phyloP scores from a whole-genome alignment of 148 eudicot genomes.

The Polygonum aviculare region DNA sequence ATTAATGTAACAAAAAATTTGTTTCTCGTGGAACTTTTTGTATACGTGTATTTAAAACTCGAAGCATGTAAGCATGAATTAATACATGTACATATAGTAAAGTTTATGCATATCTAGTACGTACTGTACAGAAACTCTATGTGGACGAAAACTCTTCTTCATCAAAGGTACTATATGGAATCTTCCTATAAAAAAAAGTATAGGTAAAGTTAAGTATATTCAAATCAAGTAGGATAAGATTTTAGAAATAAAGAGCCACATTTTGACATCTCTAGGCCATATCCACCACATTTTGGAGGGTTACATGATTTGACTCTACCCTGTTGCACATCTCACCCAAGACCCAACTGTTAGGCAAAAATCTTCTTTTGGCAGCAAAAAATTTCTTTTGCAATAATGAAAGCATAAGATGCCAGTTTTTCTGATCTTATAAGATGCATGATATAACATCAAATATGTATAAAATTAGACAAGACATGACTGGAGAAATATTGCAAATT shows the following conservation, averaged over 20 bases:
- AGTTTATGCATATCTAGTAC: no score
- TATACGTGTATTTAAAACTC: no score
- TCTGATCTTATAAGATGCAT: background rate
- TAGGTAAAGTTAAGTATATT: background rate
- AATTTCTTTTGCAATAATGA: background rate
- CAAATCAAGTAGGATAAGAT: background rate
- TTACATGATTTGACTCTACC: slow-evolving; percentile 7
- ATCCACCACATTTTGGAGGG: slow-evolving; percentile 8
- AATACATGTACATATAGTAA: no score
- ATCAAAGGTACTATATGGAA: no score
- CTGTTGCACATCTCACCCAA: slow-evolving; percentile 3
- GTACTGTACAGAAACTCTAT: no score
- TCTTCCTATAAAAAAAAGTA: background rate
- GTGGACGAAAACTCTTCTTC: no score
- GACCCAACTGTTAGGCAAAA: background rate
- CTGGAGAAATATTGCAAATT: background rate
- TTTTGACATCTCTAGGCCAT: background rate
- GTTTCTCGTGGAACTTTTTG: no score
- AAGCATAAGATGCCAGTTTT: background rate
- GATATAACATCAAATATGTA: slow-evolving; percentile 1
- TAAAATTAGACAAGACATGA: slow-evolving; percentile 3
- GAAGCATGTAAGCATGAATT: no score
- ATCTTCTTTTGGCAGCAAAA: slow-evolving; percentile 5
- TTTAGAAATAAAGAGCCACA: background rate
- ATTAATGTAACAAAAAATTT: no score